Conservation (phyloP, 805 yeast species). For the Henningerozyma blattae region DNA sequence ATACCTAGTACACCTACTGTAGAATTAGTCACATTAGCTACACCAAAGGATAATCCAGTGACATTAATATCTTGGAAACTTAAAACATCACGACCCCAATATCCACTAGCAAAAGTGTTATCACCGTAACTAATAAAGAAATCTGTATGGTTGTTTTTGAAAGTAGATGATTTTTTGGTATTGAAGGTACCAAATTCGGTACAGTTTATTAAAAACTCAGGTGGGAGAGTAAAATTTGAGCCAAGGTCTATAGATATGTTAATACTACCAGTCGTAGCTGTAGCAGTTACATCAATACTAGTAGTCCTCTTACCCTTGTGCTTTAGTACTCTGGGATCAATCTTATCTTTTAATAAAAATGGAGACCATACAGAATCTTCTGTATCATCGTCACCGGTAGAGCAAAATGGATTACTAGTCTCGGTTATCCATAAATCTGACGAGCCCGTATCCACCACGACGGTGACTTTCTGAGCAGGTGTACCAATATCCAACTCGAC, state of each 20-base stretch:
- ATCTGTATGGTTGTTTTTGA: constrained; percentile 22
- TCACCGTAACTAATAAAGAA: constrained; percentile 45
- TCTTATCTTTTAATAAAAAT: not conserved
- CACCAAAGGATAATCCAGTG: constrained; percentile 52
- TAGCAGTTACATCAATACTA: constrained; percentile 1
- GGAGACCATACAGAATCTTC: not conserved
- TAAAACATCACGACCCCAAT: constrained; percentile 44
- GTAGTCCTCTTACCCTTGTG: not conserved
- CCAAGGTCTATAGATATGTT: constrained; percentile 2
- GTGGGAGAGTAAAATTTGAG: constrained; percentile 2
- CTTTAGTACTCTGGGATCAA: not conserved
- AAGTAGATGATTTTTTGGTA: constrained; percentile 18
- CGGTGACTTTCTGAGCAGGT: constrained; percentile 39
- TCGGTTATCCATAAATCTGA: constrained; percentile 51
- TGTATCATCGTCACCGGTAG: not conserved
- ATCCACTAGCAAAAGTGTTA: constrained; percentile 31
- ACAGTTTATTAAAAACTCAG: constrained; percentile 27
- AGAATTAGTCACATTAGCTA: constrained; percentile 55
- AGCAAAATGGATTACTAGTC: constrained; percentile 36
- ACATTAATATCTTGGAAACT: constrained; percentile 39
- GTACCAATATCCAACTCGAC: constrained; percentile 43
- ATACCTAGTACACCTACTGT: constrained; percentile 62
- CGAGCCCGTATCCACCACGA: constrained; percentile 66
- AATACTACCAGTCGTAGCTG: constrained; percentile 1
- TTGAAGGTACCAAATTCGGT: constrained; percentile 26